phyloP scores from a whole-genome alignment of 139 green algal species.

The Chlorella sp. region DNA sequence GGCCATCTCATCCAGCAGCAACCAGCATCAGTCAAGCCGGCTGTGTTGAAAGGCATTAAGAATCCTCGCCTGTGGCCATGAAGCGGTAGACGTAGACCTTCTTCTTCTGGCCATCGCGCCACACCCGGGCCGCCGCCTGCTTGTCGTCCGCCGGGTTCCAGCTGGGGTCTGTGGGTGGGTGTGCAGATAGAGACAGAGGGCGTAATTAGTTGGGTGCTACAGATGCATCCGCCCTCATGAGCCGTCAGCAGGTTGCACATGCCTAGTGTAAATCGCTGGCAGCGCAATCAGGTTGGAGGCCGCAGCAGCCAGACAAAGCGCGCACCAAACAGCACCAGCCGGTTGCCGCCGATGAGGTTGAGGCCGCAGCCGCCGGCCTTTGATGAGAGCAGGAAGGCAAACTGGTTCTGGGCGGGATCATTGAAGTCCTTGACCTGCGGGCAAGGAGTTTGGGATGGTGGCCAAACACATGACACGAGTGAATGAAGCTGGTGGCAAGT shows the following conservation, averaged over 20 bases:
- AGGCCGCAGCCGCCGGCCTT: slow-evolving; percentile 98
- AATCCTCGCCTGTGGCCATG: slow-evolving; percentile 70
- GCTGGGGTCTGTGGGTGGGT: slow-evolving; percentile 65
- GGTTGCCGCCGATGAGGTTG: slow-evolving; percentile 98
- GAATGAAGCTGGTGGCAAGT: too few relatives aligned
- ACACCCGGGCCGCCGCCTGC: slow-evolving; percentile 83
- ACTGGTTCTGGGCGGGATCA: slow-evolving; percentile 73
- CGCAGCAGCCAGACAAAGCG: neutral
- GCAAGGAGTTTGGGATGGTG: too few relatives aligned
- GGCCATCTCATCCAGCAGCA: too few relatives aligned
- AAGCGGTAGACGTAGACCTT: slow-evolving; percentile 98
- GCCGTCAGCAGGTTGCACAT: too few relatives aligned
- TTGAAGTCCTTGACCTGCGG: slow-evolving; percentile 54
- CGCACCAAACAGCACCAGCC: slow-evolving; percentile 91
- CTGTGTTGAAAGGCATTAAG: too few relatives aligned
- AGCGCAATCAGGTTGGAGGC: too few relatives aligned
- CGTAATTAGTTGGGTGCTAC: too few relatives aligned
- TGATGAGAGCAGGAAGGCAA: slow-evolving; percentile 96
- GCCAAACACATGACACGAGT: too few relatives aligned
- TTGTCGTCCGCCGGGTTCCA: slow-evolving; percentile 96
- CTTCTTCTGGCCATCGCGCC: slow-evolving; percentile 98
- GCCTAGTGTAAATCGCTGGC: too few relatives aligned
- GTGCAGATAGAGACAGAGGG: too few relatives aligned
- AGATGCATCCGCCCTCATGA: too few relatives aligned
- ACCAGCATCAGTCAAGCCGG: too few relatives aligned